phyloP scores from a whole-genome alignment of 208 protist genomes.

The Histomonas meleagridis region DNA sequence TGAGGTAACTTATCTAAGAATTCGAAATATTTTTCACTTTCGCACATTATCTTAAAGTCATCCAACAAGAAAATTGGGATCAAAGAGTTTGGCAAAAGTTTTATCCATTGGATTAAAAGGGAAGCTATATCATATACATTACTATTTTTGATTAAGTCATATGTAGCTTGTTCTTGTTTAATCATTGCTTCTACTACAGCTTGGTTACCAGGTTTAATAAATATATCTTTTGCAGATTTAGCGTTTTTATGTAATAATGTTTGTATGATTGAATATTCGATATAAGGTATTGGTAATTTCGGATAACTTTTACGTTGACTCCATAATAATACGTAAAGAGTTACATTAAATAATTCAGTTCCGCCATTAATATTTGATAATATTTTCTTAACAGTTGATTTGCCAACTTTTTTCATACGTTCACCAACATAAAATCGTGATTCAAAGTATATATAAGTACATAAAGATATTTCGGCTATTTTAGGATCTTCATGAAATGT shows the following conservation, averaged over 20 bases:
- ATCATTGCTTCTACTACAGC: neutral
- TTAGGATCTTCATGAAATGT: neutral
- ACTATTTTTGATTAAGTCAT: neutral
- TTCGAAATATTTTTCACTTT: neutral
- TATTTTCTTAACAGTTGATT: neutral
- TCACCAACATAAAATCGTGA: neutral
- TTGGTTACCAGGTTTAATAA: neutral
- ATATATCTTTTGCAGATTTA: neutral
- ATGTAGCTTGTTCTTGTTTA: neutral
- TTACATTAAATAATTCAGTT: neutral
- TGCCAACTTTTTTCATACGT: neutral
- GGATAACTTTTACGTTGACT: neutral
- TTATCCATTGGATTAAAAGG: neutral
- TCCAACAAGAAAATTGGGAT: neutral
- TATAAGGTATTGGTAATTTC: neutral
- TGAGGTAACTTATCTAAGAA: neutral
- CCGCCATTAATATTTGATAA: neutral
- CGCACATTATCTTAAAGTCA: neutral
- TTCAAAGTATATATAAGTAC: neutral
- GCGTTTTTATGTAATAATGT: neutral
- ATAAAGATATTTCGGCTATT: neutral
- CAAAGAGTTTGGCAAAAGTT: neutral
- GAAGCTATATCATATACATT: neutral
- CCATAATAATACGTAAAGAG: neutral
- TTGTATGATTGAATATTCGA: neutral